Base-by-base conservation (phyloP, 352 stramenopile species). In the Peronospora belbahrii region DNA sequence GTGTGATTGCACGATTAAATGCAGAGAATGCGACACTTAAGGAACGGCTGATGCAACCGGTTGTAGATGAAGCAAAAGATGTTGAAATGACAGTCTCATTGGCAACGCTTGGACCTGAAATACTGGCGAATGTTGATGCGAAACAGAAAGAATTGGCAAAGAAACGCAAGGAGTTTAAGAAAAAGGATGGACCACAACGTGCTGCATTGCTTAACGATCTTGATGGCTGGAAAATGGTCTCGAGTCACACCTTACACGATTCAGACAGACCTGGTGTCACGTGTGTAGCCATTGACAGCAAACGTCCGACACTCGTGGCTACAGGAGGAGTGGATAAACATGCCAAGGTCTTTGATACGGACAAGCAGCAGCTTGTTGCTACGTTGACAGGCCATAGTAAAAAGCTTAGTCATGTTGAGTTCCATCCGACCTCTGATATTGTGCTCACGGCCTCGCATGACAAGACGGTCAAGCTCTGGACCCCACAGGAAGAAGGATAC, bases 1-100 rank as follows among this genome's bases (percentile, higher is more conserved):
- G 93, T 49, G 95, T 98, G 17, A 96, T 98, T 51, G 93, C 95
- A 17, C 72, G 95, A 11, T 52, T 98, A 6, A 86, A 88, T 36
- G 70, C 68, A 20, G 95, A 89, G 38, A 84, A 83, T 51, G 65
- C 68, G 11, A 44, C 70, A 30, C 59, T 87, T 13, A 72, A 73
- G 37, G 27, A 62, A 14, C 62, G 76, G 19, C 44, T 70, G 4
- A 42, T 48, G 20, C 33, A 50, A 6, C 24, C 62, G 24, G 60
- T 40, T 0, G 46, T 52, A 1, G 24, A 18, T 0, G 56, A 69
- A 18, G 57, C 64, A 10, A 60, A 74, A 0, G 74, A 85, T 42
- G 67, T 81, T 14, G 67, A 81, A 8, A 83, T 83, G 74, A 53
- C 52, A 0, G 28, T 19, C 7, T 28, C 13, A 9, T 28, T 22